These are phyloP conservation scores for Bombardia bombarda DNA, from an alignment of 495 filamentous ascomycete species.

Conservation along the genomic window DNA sequence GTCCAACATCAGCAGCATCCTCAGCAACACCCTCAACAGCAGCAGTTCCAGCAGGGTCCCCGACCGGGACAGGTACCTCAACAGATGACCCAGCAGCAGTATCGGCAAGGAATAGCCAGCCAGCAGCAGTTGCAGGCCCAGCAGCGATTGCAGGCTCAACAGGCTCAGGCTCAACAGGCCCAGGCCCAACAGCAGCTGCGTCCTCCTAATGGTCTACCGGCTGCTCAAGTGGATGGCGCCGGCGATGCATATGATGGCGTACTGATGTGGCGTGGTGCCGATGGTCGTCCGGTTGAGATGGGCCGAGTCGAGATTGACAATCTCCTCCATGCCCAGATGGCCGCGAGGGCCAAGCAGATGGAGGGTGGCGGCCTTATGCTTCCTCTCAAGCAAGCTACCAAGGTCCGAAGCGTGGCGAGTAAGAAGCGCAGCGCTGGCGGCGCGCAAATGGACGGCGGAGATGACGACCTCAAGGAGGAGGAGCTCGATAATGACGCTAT, in stretches of 20 bases:
- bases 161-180: conserved; percentile 23
- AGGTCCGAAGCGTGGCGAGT: conserved; percentile 18
- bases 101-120: conserved; percentile 4
- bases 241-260: conserved; percentile 41
- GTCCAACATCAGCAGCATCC: conserved; percentile 26
- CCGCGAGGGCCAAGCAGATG: conserved; percentile 57
- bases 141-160: conserved; percentile 15
- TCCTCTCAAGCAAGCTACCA: conserved; percentile 45
- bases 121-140: conserved; percentile 32
- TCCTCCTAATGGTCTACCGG: conserved; percentile 31
- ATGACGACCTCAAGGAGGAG: conserved; percentile 56
- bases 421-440: conserved; percentile 19
- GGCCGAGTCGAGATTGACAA: conserved; percentile 50
- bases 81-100: conserved; percentile 9
- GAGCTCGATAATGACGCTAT: conserved; percentile 87
- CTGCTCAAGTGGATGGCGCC: conserved; percentile 43
- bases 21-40: conserved; percentile 34
- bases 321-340: conserved; percentile 57
- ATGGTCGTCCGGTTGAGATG: conserved; percentile 34
- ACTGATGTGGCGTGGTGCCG: conserved; percentile 35
- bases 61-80: too few relatives aligned
- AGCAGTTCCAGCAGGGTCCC: conserved; percentile 22
- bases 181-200: conserved; percentile 33
- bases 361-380: conserved; percentile 80
- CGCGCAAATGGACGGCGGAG: conserved; percentile 60